These are phyloP conservation scores for Stagonosporopsis cucurbitacearum DNA, from an alignment of 2,329 filamentous ascomycete species.

Conservation along the genomic window DNA sequence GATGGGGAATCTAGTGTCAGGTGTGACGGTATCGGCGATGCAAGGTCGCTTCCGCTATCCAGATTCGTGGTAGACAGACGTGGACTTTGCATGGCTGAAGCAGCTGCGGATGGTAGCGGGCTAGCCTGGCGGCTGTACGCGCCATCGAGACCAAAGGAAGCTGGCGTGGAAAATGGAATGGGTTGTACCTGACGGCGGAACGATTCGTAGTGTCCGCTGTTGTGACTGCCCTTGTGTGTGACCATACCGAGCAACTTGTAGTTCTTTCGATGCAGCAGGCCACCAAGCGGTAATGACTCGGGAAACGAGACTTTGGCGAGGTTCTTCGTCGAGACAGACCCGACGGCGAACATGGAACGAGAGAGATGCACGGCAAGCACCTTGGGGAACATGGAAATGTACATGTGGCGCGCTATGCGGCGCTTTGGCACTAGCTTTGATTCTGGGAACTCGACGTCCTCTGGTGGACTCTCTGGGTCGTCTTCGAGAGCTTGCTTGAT, in stretches of 20 bases:
- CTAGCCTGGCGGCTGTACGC: slow-evolving; percentile 70
- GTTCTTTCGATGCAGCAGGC: slow-evolving; percentile 75
- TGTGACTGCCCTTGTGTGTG: slow-evolving; percentile 93
- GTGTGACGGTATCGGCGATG: slow-evolving; percentile 34
- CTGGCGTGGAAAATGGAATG: slow-evolving; percentile 81
- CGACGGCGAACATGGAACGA: slow-evolving; percentile 85
- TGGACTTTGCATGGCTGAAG: slow-evolving; percentile 54
- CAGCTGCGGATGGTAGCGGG: slow-evolving; percentile 54
- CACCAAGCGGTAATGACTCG: slow-evolving; percentile 81
- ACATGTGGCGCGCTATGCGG: slow-evolving; percentile 84
- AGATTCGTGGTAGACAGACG: slow-evolving; percentile 49
- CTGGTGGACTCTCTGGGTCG: slow-evolving; percentile 79
- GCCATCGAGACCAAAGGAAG: slow-evolving; percentile 76
- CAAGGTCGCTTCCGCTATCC: slow-evolving; percentile 27
- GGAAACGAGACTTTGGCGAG: slow-evolving; percentile 92
- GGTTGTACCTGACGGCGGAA: slow-evolving; percentile 85
- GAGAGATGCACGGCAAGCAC: slow-evolving; percentile 91
- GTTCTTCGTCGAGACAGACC: slow-evolving; percentile 84
- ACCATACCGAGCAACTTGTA: slow-evolving; percentile 89
- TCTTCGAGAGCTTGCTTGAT: slow-evolving; percentile 74
- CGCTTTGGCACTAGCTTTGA: slow-evolving; percentile 77
- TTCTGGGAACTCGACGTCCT: slow-evolving; percentile 77
- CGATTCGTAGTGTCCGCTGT: slow-evolving; percentile 96
- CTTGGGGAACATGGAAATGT: slow-evolving; percentile 86
- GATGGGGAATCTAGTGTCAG: slow-evolving; percentile 41